Evolutionary conservation across 331 rosid species (phyloP), one percentile per base, ranked within the genome.

Genomic region (Acacia concinna): DNA sequence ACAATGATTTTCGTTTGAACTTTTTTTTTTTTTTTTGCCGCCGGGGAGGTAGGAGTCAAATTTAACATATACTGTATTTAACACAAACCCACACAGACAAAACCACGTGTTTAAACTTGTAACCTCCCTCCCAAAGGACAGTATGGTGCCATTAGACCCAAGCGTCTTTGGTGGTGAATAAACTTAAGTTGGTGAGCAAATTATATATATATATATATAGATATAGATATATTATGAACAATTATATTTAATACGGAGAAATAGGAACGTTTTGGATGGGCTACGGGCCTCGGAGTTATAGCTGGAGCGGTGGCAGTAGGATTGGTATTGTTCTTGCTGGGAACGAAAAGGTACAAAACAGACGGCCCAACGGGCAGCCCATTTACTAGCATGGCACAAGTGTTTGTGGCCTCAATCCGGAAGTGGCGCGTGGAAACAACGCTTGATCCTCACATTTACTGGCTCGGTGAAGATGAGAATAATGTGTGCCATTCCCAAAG

Each of bases 261-360:
- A 56, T 71, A 91, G 92, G 90, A 85, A 56, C 86, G 82, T 57
- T 78, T 77, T 57, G 89, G 91, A 83, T 91, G 96, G 96, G 86
- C 59, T 9, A 64, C 79, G 62, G 91, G 93, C 10, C 52, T 85
- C 8, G 86, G 89, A 67, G 78, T 87, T 21, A 63, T 87, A 78
- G 76, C 65, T 23, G 91, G 76, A 5, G 84, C 82, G 60, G 37
- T 89, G 64, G 90, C 83, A 0, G 23, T 81, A 35, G 89, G 90
- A 27, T 44, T 88, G 35, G 64, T 60, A 20, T n/a, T 85, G 25
- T 91, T 88, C 71, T 14, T 91, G 54, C 4, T 87, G 11, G 93
- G 93, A 78, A 82, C 63, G 15, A 81, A 14, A 20, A 87, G 75
- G 76, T 91, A 91, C 73, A 74, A 83, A 34, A 73, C 71, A 30